Evolutionary conservation across 2,329 filamentous ascomycete genomes (phyloP).

Genomic region (Chalaropsis thielavioides): DNA sequence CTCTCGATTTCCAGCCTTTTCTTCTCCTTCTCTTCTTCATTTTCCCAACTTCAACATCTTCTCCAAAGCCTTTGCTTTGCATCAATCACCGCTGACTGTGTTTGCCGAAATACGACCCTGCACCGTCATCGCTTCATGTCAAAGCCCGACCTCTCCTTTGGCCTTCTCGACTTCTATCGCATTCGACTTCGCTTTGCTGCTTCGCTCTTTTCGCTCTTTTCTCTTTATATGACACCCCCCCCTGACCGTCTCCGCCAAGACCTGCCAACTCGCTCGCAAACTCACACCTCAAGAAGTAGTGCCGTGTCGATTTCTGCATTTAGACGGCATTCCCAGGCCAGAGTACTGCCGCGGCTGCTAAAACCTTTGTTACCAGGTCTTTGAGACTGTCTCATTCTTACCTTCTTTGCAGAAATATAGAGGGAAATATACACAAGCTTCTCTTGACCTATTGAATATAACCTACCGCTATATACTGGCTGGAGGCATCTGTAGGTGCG

Average conservation of each 20-base stretch:
- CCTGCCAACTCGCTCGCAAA: neutral
- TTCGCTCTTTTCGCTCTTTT: neutral
- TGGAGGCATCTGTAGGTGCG: neutral
- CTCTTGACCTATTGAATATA: neutral
- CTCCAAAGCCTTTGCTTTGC: neutral
- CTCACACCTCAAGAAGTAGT: neutral
- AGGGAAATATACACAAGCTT: neutral
- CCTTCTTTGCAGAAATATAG: neutral
- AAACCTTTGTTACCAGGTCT: neutral
- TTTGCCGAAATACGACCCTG: neutral
- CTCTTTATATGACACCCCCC: neutral
- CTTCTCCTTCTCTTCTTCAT: neutral
- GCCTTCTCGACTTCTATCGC: neutral
- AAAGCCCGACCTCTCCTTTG: constrained; percentile 11
- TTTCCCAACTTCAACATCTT: too few relatives aligned
- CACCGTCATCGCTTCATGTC: constrained; percentile 10
- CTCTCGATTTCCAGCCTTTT: neutral
- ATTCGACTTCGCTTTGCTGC: neutral
- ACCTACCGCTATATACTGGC: neutral
- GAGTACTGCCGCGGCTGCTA: neutral
- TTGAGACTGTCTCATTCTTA: neutral
- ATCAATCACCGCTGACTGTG: neutral
- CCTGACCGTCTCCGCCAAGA: neutral
- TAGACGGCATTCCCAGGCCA: neutral
- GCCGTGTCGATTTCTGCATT: neutral